phyloP scores from a whole-genome alignment of 352 stramenopile genomes.

The Plasmopara viticola region DNA sequence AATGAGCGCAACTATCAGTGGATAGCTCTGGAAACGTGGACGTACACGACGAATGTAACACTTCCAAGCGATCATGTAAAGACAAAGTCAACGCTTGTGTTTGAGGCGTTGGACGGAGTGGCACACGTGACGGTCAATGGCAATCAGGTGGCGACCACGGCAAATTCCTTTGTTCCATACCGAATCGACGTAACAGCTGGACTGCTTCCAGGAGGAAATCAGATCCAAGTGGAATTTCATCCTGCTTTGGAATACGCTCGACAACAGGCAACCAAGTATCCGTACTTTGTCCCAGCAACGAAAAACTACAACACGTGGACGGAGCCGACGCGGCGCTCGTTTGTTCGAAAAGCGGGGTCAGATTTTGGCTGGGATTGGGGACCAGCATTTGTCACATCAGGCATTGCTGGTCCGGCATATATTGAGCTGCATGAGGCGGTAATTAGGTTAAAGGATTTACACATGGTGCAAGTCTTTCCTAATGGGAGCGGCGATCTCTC shows the following conservation, averaged over 20 bases:
- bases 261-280: slow-evolving; percentile 48
- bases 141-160: slow-evolving; percentile 33
- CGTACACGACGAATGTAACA: slow-evolving; percentile 53
- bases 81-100: slow-evolving; percentile 29
- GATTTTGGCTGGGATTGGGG: slow-evolving; percentile 89
- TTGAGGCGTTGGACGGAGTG: slow-evolving; percentile 67
- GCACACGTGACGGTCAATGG: slow-evolving; percentile 65
- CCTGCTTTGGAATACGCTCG: slow-evolving; percentile 47
- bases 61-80: slow-evolving; percentile 10
- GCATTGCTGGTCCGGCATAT: slow-evolving; percentile 49
- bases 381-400: slow-evolving; percentile 56
- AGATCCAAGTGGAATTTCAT: slow-evolving; percentile 52
- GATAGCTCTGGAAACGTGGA: slow-evolving; percentile 64
- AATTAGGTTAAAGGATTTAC: slow-evolving; percentile 27
- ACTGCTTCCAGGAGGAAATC: slow-evolving; percentile 31
- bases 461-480: slow-evolving; percentile 41
- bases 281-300: slow-evolving; percentile 71
- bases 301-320: slow-evolving; percentile 77
- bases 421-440: slow-evolving; percentile 28
- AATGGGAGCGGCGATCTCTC: slow-evolving; percentile 25
- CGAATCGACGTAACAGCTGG: slow-evolving; percentile 28
- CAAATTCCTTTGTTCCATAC: slow-evolving; percentile 67
- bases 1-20: slow-evolving; percentile 67
- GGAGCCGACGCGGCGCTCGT: slow-evolving; percentile 68
- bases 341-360: slow-evolving; percentile 78